Evolutionary conservation across 805 yeast species (phyloP).

Genomic region (Yarrowia sp.): DNA sequence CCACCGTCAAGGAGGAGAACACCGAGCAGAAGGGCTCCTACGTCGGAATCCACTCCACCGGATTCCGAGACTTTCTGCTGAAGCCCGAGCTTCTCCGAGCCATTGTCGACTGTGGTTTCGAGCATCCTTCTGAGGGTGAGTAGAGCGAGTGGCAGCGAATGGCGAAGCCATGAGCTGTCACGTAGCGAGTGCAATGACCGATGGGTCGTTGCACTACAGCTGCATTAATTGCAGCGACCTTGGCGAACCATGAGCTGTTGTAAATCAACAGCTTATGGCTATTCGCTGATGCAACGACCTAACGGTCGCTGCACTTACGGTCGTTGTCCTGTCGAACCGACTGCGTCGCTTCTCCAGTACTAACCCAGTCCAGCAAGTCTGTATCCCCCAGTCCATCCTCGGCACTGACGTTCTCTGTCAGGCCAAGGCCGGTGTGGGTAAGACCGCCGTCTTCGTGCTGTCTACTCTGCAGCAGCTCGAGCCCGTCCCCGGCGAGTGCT

Average conservation of each 20-base stretch:
- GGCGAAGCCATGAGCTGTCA: too few relatives aligned
- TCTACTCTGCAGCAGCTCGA: conserved; percentile 96
- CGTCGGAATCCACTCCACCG: conserved; percentile 97
- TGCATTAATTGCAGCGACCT: too few relatives aligned
- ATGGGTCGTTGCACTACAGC: too few relatives aligned
- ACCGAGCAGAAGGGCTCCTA: conserved; percentile 89
- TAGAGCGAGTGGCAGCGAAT: conserved; percentile 33
- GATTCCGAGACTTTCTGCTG: conserved; percentile 94
- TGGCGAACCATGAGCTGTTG: too few relatives aligned
- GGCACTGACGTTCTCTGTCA: conserved; percentile 98
- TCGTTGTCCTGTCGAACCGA: neutral
- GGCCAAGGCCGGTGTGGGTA: conserved; percentile 99
- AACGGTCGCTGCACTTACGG: too few relatives aligned
- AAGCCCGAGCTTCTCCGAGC: conserved; percentile 98
- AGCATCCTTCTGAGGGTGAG: conserved; percentile 98
- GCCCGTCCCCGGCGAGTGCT: conserved; percentile 94
- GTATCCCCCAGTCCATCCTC: conserved; percentile 95
- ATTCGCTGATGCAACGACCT: too few relatives aligned
- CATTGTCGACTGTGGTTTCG: conserved; percentile 98
- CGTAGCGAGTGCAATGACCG: too few relatives aligned
- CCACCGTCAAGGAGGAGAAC: conserved; percentile 43
- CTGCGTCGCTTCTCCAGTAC: too few relatives aligned
- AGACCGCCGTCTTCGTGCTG: conserved; percentile 95
- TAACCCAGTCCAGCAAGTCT: conserved; percentile 84
- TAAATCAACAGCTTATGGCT: too few relatives aligned